Base-by-base conservation (phyloP, 257 asterid species). In the Petrea volubilis region DNA sequence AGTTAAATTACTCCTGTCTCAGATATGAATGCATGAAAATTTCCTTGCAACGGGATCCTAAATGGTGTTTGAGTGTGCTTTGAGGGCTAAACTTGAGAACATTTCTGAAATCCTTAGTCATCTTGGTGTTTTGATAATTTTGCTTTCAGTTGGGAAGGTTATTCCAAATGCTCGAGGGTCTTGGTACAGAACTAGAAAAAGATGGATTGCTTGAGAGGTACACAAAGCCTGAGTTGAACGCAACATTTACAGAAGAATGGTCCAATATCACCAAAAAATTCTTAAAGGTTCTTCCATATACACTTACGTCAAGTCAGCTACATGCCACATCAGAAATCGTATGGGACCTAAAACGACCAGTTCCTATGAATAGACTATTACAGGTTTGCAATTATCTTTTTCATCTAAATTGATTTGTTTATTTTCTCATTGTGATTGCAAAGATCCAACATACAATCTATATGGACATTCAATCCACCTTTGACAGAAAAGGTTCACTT, bases 151-250 rank as follows among this genome's bases (percentile, higher is more conserved):
- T 91, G 84, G 98, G 96, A 57, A 84, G 82, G 83, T 70, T 94
- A 76, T 94, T 80, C 79, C 97, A 91, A 78, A 94, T 94, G 98
- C 97, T 94, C 52, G 96, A 88, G 81, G 88, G 93, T 69, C 95
- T 91, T 67, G 86, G 95, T 44, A 86, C 96, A 21, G 79, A 86
- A 75, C 63, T 83, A 65, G 98, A 94, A 75, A 89, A 85, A 71
- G 93, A 91, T 55, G 89, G 81, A 60, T 78, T 94, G 76, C 89
- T 94, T 77, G 84, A 86, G 67, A 85, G 81, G 74, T 94, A 86
- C 79, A 81, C 83, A 68, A 79, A 84, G 71, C 90, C 97, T 58
- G 88, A 85, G 76, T 59, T 85, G 50, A 89, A 81, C 76, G 49
- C 85, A 33, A 44, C 56, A 47, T 57, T 83, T 67, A 66, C 74